These are phyloP conservation scores for Rhypophila decipiens DNA, from an alignment of 495 filamentous ascomycete genomes.

Conservation along the genomic window DNA sequence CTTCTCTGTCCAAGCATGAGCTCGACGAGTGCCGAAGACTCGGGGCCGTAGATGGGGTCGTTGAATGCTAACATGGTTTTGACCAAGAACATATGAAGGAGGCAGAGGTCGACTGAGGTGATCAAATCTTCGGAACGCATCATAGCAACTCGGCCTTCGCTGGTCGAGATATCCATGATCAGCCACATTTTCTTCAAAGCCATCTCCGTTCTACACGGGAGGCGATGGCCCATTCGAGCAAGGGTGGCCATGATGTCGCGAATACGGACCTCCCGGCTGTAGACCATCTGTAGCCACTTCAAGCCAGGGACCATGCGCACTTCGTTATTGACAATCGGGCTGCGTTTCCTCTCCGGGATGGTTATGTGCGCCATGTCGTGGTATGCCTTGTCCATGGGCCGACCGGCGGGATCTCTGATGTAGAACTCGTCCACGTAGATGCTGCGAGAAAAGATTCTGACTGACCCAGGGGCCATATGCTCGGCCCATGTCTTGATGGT, in stretches of 20 bases:
- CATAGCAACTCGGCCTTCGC: conserved; percentile 38
- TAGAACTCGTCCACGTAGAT: conserved; percentile 44
- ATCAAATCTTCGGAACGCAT: conserved; percentile 44
- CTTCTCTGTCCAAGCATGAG: conserved; percentile 55
- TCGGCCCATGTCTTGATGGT: conserved; percentile 21
- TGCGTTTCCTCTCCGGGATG: conserved; percentile 5
- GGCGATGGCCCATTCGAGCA: conserved; percentile 41
- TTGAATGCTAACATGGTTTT: conserved; percentile 57
- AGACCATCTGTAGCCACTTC: conserved; percentile 23
- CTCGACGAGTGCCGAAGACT: conserved; percentile 35
- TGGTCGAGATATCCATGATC: conserved; percentile 54
- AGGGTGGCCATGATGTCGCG: conserved; percentile 52
- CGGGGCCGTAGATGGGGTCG: conserved; percentile 38
- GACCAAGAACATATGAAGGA: conserved; percentile 49
- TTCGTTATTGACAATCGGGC: conserved; percentile 1
- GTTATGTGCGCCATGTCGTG: conserved; percentile 8
- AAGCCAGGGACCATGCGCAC: conserved; percentile 22
- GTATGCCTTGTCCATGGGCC: conserved; percentile 16
- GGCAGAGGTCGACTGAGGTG: conserved; percentile 47
- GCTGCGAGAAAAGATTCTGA: conserved; percentile 43
- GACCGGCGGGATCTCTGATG: conserved; percentile 39
- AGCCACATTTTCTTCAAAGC: conserved; percentile 61
- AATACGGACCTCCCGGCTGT: conserved; percentile 21
- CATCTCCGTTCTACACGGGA: conserved; percentile 36
- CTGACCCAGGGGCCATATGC: conserved; percentile 36